phyloP scores from a whole-genome alignment of 805 yeast species.

The Candida nemodendra region DNA sequence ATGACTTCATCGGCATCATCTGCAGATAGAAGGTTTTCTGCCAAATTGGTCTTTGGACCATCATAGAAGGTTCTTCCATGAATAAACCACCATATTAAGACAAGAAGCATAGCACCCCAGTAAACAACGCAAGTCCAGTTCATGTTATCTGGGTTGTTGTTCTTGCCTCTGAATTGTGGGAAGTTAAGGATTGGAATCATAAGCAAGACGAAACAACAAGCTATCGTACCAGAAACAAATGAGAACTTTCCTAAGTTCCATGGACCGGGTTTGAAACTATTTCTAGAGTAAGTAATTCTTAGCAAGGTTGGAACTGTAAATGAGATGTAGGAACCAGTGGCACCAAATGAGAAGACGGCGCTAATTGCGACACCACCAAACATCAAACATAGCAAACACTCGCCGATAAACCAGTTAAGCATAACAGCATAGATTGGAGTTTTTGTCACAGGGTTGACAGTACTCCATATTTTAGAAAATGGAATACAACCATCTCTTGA shows the following conservation, averaged over 20 bases:
- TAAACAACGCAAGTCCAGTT: conserved; percentile 66
- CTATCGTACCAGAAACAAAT: conserved; percentile 46
- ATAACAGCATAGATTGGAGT: conserved; percentile 69
- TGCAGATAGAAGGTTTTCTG: conserved; percentile 26
- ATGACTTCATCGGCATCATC: conserved; percentile 15
- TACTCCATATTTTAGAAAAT: conserved; percentile 45
- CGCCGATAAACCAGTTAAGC: conserved; percentile 54
- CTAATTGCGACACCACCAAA: conserved; percentile 66
- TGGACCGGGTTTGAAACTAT: conserved; percentile 60
- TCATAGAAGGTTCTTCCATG: conserved; percentile 59
- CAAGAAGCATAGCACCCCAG: conserved; percentile 56
- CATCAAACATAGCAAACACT: conserved; percentile 55
- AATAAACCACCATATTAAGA: conserved; percentile 47
- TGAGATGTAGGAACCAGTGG: conserved; percentile 65
- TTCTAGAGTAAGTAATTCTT: conserved; percentile 53
- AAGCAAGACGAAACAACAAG: conserved; percentile 47
- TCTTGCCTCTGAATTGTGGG: conserved; percentile 46
- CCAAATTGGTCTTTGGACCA: conserved; percentile 59
- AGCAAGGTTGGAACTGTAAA: conserved; percentile 63
- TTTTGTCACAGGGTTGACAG: conserved; percentile 48
- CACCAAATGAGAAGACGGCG: conserved; percentile 73
- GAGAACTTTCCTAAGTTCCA: conserved; percentile 60
- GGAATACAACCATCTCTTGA: conserved; percentile 71
- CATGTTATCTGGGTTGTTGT: conserved; percentile 42
- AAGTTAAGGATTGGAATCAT: conserved; percentile 63